Evolutionary conservation across 2,329 filamentous ascomycete genomes (phyloP), one percentile per base, ranked within the genome.

Genomic region (Aspergillus melleus): DNA sequence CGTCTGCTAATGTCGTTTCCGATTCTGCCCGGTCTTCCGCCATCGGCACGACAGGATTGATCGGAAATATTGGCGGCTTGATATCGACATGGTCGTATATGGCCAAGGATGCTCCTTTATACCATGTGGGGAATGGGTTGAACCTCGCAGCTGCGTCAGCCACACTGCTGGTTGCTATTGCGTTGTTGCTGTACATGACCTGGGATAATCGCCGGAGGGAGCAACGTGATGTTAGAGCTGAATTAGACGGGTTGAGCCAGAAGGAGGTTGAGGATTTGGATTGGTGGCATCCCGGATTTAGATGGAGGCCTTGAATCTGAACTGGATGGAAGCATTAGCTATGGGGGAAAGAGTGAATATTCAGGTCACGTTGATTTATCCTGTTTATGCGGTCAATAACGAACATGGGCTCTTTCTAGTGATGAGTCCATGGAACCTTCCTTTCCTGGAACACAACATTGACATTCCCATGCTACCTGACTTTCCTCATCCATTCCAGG

Each of bases 11-110:
- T 64, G 88, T 91, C 0, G 83, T 90, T 8, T 87, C 86, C 4
- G 89, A 91, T 65, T 90, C 89, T 0, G 86, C 89, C 0, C 82
- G 88, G 14, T 86, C 85, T 10, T 83, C 86, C 0, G 87, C 87
- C 3, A 89, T 91, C 49, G 88, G 85, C 11, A 84, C 83, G 0
- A 86, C 86, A 55, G 86, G 91, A 68, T 90, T 91, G 88, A 77
- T 90, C 24, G 89, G 88, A 29, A 91, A 90, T 57, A 70, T 91
- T n/a, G 89, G 89, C 2, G 89, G 88, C 0, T 72, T 91, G 36
- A 81, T 89, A 59, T 82, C 84, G 1, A 88, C 86, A 0, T 90
- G 87, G 87, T 82, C 80, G 1, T 90, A 88, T 74, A 67, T 90
- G 16, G 82, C 83, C 0, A 84, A 77, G 65, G 88, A 91, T 68